Base-by-base conservation (phyloP, 192 early-diverging fungal genomes). In the Helicostylum pulchrum region DNA sequence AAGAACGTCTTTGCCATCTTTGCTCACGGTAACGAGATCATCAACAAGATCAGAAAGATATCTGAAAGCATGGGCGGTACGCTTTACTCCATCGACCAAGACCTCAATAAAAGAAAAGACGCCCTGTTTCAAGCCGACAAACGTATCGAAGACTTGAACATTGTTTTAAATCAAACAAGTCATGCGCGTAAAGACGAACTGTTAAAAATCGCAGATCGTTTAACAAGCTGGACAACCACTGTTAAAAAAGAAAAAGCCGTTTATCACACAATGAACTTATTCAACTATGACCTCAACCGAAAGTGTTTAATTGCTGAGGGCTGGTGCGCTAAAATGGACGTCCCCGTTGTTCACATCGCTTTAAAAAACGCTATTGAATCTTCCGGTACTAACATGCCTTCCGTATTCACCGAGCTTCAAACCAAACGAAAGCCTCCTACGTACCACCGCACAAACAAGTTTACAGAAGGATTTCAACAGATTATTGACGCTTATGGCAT, bases 1-100 rank as follows among this genome's bases (percentile, higher is more conserved):
- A 99, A 99, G 82, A 96, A 92, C 67, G 97, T 98, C 5, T 98
- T 99, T 70, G 88, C 96, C 54, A 93, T 99, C 60, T 98, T 99
- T 86, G 94, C 96, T 7, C 97, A 99, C 67, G 97, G 97, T 51
- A 78, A 83, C 60, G 90, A 95, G 67, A 83, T 98, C 65, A 77
- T 97, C 30, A 83, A 82, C 70, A 94, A 97, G 66, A 95, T 96
- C 50, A 81, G 74, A 63, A 97, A 93, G 79, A 96, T 99, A 47
- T 86, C 93, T 53, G 96, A 99, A 74, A 90, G 87, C 62, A 74
- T 98, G 72, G 97, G 97, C 14, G 97, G 94, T 7, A 98, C 94
- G n/a, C 78, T 98, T 39, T 98, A 99, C 77, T 81, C 86, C 9
- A 90, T 98, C 19, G 92, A 95, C 67, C 81, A 85, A 53, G 81